These are phyloP conservation scores for Boletus smithii DNA, from an alignment of 1,284 basidiomycete genomes.

Conservation along the genomic window DNA sequence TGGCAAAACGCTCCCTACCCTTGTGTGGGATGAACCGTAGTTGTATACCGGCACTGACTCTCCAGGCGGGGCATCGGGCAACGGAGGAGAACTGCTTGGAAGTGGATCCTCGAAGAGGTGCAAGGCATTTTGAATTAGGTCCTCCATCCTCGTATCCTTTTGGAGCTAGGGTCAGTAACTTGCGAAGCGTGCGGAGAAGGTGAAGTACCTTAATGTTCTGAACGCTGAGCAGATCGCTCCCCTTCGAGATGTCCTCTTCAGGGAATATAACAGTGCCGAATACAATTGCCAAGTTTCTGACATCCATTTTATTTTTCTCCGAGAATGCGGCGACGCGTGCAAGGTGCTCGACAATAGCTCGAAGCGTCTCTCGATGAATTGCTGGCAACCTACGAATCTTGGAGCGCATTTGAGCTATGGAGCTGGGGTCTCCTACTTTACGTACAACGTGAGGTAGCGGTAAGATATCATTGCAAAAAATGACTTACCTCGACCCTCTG, in stretches of 20 bases:
- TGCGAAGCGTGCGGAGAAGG: background rate
- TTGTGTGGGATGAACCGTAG: slow-evolving; percentile 70
- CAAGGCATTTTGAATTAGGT: slow-evolving; percentile 70
- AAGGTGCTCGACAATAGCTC: slow-evolving; percentile 86
- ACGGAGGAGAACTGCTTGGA: slow-evolving; percentile 49
- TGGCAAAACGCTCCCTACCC: slow-evolving; percentile 45
- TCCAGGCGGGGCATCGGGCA: slow-evolving; percentile 63
- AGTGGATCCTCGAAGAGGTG: slow-evolving; percentile 57
- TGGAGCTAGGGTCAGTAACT: slow-evolving; percentile 2
- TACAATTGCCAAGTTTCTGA: slow-evolving; percentile 84
- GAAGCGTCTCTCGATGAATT: slow-evolving; percentile 88
- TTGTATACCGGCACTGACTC: slow-evolving; percentile 51
- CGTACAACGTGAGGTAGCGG: slow-evolving; percentile 10
- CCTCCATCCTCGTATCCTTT: slow-evolving; percentile 86
- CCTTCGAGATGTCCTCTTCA: slow-evolving; percentile 80
- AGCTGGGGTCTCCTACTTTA: slow-evolving; percentile 65
- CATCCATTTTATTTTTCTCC: slow-evolving; percentile 91
- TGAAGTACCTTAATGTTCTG: slow-evolving; percentile 63
- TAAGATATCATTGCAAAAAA: background rate
- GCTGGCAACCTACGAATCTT: slow-evolving; percentile 82
- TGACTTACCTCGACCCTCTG: slow-evolving; percentile 64
- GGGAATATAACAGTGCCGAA: slow-evolving; percentile 86
- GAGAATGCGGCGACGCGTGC: slow-evolving; percentile 67
- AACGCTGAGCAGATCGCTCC: slow-evolving; percentile 68
- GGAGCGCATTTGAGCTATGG: slow-evolving; percentile 70